Evolutionary conservation across 352 stramenopile genomes (phyloP).

Genomic region (Pythium myriotylum): DNA sequence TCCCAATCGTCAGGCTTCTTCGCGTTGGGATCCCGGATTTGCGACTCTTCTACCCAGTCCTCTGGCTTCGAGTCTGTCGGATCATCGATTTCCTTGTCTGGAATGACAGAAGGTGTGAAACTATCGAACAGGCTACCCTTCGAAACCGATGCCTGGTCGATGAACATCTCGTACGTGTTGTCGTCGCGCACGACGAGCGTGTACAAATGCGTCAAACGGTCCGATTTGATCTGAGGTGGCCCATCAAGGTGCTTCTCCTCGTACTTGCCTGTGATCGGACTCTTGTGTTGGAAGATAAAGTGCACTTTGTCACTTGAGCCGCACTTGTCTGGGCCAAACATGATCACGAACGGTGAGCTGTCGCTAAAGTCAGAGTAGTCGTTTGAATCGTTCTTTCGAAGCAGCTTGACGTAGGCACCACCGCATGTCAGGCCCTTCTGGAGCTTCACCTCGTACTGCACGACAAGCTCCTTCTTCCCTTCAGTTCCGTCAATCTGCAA

Average conservation of each 20-base stretch:
- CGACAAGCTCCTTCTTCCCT: conserved; percentile 81
- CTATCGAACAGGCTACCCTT: conserved; percentile 82
- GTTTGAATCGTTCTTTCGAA: conserved; percentile 55
- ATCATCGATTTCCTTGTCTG: conserved; percentile 93
- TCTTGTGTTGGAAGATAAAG: conserved; percentile 95
- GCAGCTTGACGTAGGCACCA: conserved; percentile 94
- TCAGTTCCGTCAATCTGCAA: conserved; percentile 70
- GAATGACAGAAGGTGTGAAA: conserved; percentile 86
- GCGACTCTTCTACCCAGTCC: conserved; percentile 91
- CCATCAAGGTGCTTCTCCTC: conserved; percentile 94
- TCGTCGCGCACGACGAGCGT: conserved; percentile 90
- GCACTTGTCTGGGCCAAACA: conserved; percentile 97
- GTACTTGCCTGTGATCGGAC: conserved; percentile 89
- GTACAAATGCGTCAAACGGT: conserved; percentile 92
- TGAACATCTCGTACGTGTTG: conserved; percentile 92
- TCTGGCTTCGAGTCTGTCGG: conserved; percentile 89
- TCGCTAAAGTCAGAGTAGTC: conserved; percentile 79
- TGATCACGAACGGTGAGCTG: conserved; percentile 91
- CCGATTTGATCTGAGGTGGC: conserved; percentile 74
- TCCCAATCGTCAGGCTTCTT: conserved; percentile 94
- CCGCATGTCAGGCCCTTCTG: conserved; percentile 90
- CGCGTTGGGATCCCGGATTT: conserved; percentile 88
- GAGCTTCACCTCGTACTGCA: conserved; percentile 96
- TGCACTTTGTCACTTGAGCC: conserved; percentile 94
- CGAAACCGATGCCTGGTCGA: conserved; percentile 86